Evolutionary conservation across 768 basidiomycete genomes (phyloP), one percentile per base, ranked within the genome.

Genomic region (Podaxis carcinomalis): DNA sequence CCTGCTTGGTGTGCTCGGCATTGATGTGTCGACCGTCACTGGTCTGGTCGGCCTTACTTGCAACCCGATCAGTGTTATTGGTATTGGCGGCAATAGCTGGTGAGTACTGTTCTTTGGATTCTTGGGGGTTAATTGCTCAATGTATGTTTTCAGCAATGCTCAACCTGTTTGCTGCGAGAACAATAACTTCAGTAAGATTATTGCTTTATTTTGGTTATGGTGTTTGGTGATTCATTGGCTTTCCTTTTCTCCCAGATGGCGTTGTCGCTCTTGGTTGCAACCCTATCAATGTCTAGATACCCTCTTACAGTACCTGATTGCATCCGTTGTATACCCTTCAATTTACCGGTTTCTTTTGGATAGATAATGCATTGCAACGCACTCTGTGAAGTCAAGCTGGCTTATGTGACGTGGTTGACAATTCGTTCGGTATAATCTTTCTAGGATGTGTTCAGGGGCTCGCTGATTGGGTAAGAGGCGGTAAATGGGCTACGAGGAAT

Each of bases 251-350:
- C 32, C 32, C 7, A 70, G 68, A 69, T 44, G 76, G 76, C 21
- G 27, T 75, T 56, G 65, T 78, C 39, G 66, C 69, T 44, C 65
- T 77, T 64, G 75, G 74, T 37, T 77, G 77, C 68, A 65, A 61
- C 23, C 72, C 75, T 51, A 69, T 77, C 63, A 68, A 67, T 57
- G 68, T 71, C 57, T 72, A 63, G 52, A 54, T 54, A 37, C 23
- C 14, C 11, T 19, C n/a, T 54, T 54, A 36, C 10, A 37, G 16
- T 36, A 54, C 32, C 7, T 36, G 21, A n/a, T 23, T 4, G 1
- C 23, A n/a, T 53, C 36, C 13, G 4, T n/a, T 11, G 21, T 47
- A 47, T 47, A 7, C 46, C 46, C 23, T 23, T 49, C 40, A 42
- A 4, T 42, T 19, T 2, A 14, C 7, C 2, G 21, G 10, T 9